These are phyloP conservation scores for Eucalyptus cloeziana DNA, from an alignment of 345 rosid genomes.

Conservation along the genomic window DNA sequence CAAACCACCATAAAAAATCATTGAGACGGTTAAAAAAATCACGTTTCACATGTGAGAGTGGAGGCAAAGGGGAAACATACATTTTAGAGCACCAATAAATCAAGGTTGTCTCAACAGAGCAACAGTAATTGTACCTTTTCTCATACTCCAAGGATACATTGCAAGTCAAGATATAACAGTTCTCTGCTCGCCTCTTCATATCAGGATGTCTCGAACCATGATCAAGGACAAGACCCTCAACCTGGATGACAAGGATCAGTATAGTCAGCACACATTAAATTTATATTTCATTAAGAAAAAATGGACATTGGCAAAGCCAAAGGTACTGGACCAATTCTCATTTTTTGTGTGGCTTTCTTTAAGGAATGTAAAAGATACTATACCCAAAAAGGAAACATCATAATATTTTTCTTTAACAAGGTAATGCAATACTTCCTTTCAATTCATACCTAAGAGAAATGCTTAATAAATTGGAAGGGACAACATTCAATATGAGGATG, in stretches of 20 bases:
- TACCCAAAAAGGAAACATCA: neutral
- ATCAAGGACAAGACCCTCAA: conserved; percentile 97
- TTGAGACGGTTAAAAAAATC: neutral
- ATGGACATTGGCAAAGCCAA: neutral
- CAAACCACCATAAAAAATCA: neutral
- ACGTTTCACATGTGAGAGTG: neutral
- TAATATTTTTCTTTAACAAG: neutral
- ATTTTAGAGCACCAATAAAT: neutral
- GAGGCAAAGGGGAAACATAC: neutral
- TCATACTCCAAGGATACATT: conserved; percentile 94
- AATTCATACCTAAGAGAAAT: neutral
- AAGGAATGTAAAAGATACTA: neutral
- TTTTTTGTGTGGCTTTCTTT: neutral
- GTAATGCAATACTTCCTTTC: neutral
- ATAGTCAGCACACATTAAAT: neutral
- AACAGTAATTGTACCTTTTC: conserved; percentile 47
- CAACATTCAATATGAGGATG: neutral
- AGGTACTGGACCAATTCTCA: neutral
- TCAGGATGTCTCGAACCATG: conserved; percentile 99
- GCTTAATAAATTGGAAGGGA: neutral
- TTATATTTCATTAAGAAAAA: neutral
- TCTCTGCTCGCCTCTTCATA: conserved; percentile 95
- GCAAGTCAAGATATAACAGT: conserved; percentile 88
- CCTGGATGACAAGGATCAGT: conserved; percentile 14
- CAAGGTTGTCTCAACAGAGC: neutral